Evolutionary conservation across 805 yeast genomes (phyloP).

Genomic region (Metschnikowia shivogae): DNA sequence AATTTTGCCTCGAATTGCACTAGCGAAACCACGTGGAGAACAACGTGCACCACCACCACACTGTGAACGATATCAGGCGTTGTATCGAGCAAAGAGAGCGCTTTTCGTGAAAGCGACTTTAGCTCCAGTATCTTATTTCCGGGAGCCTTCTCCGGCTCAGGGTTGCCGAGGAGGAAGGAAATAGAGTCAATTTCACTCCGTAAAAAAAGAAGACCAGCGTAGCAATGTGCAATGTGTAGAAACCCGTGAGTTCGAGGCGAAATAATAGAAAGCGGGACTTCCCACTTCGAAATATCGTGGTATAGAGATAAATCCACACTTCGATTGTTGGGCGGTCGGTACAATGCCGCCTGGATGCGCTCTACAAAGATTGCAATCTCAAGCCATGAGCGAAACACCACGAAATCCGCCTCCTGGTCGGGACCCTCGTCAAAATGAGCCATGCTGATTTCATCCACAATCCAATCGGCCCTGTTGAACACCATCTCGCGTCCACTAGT

Average conservation of each 20-base stretch:
- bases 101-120: neutral
- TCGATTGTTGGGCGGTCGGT: conserved; percentile 2
- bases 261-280: neutral
- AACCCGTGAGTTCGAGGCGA: neutral
- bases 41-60: conserved; percentile 5
- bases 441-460: conserved; percentile 1
- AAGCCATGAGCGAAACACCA: neutral
- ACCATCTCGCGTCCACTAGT: conserved; percentile 4
- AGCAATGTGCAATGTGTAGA: conserved; percentile 2
- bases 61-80: neutral
- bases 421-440: conserved; percentile 1
- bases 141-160: neutral
- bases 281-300: conserved; percentile 1
- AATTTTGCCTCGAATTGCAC: conserved; percentile 2
- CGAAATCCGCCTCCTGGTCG: neutral
- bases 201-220: conserved; percentile 1
- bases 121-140: neutral
- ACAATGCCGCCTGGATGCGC: conserved; percentile 3
- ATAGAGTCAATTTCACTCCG: conserved; percentile 4
- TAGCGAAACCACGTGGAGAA: conserved; percentile 1
- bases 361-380: neutral
- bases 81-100: neutral
- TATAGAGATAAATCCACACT: neutral
- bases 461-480: conserved; percentile 1
- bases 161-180: conserved; percentile 1